A percentile compares a stretch with the other conserved stretches of the same genome.
These are phyloP conservation scores for Oryza officinalis DNA, from an alignment of 176 grass and related monocot genomes.

Conservation along the genomic window DNA sequence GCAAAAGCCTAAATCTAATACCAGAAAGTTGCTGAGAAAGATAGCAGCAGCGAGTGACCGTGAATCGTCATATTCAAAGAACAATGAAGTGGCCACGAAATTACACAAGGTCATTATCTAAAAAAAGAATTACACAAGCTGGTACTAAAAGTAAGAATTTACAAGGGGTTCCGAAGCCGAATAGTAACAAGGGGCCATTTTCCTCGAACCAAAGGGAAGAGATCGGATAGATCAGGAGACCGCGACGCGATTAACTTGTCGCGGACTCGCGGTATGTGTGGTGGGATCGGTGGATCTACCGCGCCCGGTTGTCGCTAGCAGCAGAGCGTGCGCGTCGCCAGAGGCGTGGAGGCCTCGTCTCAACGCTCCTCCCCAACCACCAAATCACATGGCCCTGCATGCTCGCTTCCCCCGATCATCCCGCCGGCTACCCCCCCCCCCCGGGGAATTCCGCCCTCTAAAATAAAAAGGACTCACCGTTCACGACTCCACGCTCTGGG, in stretches of 20 bases:
- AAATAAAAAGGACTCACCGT: background rate
- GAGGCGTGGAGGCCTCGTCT: background rate
- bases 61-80: background rate
- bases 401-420: slow-evolving; percentile 4
- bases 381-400: slow-evolving; percentile 18
- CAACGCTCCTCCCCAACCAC: background rate
- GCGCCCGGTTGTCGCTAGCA: background rate
- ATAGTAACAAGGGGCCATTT: background rate
- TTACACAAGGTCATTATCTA: background rate
- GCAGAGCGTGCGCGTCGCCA: background rate
- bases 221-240: background rate
- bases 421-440: background rate
- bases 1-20: too few relatives aligned
- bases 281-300: background rate
- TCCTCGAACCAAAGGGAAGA: background rate
- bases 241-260: background rate
- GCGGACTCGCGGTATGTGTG: background rate
- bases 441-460: slow-evolving; percentile 8
- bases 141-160: background rate
- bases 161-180: too few relatives aligned
- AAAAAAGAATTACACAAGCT: too few relatives aligned
- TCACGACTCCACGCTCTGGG: background rate
- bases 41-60: background rate
- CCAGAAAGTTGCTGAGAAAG: background rate
- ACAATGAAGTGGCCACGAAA: background rate